Evolutionary conservation across 148 eudicot species (phyloP).

Genomic region (Rhododendron henanense): DNA sequence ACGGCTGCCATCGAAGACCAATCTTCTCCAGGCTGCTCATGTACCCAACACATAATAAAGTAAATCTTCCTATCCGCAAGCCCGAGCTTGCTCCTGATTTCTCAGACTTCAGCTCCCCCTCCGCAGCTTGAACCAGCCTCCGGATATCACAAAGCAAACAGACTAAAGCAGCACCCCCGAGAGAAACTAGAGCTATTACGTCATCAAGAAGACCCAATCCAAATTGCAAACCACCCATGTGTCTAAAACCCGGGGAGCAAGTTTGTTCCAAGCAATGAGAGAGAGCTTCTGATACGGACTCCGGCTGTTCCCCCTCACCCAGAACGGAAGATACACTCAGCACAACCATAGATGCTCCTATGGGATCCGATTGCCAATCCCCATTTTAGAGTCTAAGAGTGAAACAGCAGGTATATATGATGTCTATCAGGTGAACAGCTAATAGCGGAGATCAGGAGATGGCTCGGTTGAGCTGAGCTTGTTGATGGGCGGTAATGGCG

Average conservation of each 20-base stretch:
- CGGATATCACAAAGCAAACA: slow-evolving; percentile 63
- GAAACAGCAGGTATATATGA: slow-evolving; percentile 77
- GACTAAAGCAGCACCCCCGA: slow-evolving; percentile 55
- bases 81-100: slow-evolving; percentile 54
- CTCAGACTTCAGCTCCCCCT: slow-evolving; percentile 50
- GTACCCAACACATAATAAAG: slow-evolving; percentile 83
- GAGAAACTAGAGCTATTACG: slow-evolving; percentile 32
- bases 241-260: slow-evolving; percentile 65
- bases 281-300: too few species aligned
- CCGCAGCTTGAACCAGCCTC: slow-evolving; percentile 51
- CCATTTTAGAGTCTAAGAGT: slow-evolving; percentile 72
- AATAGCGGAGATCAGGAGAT: slow-evolving; percentile 45
- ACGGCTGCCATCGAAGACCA: slow-evolving; percentile 59
- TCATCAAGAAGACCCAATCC: slow-evolving; percentile 69
- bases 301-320: too few species aligned
- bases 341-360: slow-evolving; percentile 51
- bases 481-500: slow-evolving; percentile 53
- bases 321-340: slow-evolving; percentile 61
- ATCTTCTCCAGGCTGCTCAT: slow-evolving; percentile 62
- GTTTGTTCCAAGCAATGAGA: slow-evolving; percentile 73
- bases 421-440: slow-evolving; percentile 68
- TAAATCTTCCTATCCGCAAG: slow-evolving; percentile 59
- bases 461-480: slow-evolving; percentile 65
- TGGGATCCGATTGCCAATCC: slow-evolving; percentile 56
- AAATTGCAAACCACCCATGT: slow-evolving; percentile 67